These are phyloP conservation scores for Catharanthus roseus DNA, from an alignment of 257 asterid genomes.

Conservation along the genomic window DNA sequence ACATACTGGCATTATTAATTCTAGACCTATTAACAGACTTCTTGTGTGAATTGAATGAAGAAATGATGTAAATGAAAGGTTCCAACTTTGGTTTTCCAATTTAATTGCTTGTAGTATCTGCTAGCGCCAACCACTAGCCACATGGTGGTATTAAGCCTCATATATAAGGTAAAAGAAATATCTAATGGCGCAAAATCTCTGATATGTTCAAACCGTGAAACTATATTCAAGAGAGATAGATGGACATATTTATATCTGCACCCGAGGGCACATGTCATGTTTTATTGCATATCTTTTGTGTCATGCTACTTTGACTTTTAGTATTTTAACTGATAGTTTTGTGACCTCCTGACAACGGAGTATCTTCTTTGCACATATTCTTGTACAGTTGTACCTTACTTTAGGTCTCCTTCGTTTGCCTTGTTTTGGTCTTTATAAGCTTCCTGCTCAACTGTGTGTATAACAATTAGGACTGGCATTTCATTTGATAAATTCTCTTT, in stretches of 20 bases:
- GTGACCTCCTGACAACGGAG: not conserved
- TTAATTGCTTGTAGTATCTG: not conserved
- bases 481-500: constrained; percentile 12
- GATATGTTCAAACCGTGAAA: not conserved
- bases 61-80: not conserved
- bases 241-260: not conserved
- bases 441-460: not conserved
- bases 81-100: not conserved
- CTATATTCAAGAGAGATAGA: not conserved
- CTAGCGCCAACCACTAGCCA: not conserved
- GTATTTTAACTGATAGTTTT: not conserved
- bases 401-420: not conserved
- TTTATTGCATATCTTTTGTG: not conserved
- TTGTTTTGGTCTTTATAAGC: not conserved
- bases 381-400: not conserved
- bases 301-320: not conserved
- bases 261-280: not conserved
- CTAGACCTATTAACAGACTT: not conserved
- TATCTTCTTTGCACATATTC: constrained; percentile 1
- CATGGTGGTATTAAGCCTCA: not conserved
- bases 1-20: not conserved
- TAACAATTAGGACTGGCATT: not conserved
- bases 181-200: not conserved
- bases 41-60: not conserved
- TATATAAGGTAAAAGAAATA: not conserved